These are phyloP conservation scores for Psilocybe azurescens DNA, from an alignment of 768 basidiomycete genomes.

Conservation along the genomic window DNA sequence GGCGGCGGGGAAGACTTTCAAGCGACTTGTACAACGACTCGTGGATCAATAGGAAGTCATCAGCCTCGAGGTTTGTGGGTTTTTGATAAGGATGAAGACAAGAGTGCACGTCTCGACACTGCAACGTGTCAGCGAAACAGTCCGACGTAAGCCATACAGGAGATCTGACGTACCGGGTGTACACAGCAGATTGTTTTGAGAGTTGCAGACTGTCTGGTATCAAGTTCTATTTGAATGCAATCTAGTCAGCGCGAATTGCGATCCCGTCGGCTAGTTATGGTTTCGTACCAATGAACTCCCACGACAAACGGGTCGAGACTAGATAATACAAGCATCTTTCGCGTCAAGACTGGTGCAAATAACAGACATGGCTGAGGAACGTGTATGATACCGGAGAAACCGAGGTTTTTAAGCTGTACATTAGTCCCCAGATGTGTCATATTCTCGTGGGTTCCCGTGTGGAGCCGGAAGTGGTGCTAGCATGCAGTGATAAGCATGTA, in stretches of 20 bases:
- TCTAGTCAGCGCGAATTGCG: not conserved
- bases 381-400: not conserved
- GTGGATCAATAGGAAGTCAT: slow-evolving; percentile 1
- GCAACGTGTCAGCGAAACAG: not conserved
- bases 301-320: not conserved
- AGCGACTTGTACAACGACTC: not conserved
- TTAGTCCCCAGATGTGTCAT: not conserved
- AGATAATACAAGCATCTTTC: not conserved
- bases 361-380: not conserved
- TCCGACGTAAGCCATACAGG: not conserved
- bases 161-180: not conserved
- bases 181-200: not conserved
- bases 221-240: not conserved
- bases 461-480: not conserved
- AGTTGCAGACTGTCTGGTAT: not conserved
- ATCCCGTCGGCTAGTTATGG: not conserved
- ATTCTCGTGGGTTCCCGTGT: not conserved
- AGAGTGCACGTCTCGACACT: not conserved
- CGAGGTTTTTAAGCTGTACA: not conserved
- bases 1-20: not conserved
- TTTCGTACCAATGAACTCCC: not conserved
- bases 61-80: not conserved
- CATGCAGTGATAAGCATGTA: too few relatives aligned
- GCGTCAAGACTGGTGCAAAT: not conserved
- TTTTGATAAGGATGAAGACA: not conserved